Percentiles rank a stretch among this genome's conserved stretches.
Evolutionary conservation across 2,329 filamentous ascomycete genomes (phyloP).

Genomic region (Fusarium pininemorale): DNA sequence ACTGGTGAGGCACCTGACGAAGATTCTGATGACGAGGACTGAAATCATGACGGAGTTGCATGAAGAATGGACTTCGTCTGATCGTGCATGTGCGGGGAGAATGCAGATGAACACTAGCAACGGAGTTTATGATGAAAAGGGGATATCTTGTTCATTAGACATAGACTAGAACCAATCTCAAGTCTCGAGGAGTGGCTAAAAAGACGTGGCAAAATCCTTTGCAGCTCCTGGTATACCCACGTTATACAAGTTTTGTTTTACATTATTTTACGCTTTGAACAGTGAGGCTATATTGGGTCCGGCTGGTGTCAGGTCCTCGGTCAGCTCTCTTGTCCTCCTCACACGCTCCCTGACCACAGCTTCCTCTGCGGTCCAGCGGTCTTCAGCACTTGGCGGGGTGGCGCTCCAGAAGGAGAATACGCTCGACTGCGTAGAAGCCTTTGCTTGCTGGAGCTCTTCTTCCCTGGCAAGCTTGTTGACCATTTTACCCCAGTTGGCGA

Average conservation of each 20-base stretch:
- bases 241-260: slow-evolving; percentile 1
- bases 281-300: slow-evolving; percentile 46
- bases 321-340: slow-evolving; percentile 60
- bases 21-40: slow-evolving; percentile 41
- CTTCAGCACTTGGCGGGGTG: slow-evolving; percentile 47
- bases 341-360: slow-evolving; percentile 63
- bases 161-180: slow-evolving; percentile 24
- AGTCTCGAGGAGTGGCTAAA: slow-evolving; percentile 8
- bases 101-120: background rate
- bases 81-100: background rate
- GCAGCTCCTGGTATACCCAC: background rate
- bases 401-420: slow-evolving; percentile 52
- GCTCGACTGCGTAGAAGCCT: slow-evolving; percentile 35
- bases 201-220: slow-evolving; percentile 29
- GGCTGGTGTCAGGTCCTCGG: slow-evolving; percentile 59
- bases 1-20: slow-evolving; percentile 39
- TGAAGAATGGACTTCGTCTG: background rate
- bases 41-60: slow-evolving; percentile 6
- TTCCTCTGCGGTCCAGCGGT: slow-evolving; percentile 64
- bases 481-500: slow-evolving; percentile 88
- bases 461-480: slow-evolving; percentile 69
- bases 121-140: background rate
- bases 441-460: slow-evolving; percentile 55
- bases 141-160: slow-evolving; percentile 30
- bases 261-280: slow-evolving; percentile 52